Evolutionary conservation across 2,329 filamentous ascomycete genomes (phyloP).

Genomic region (Pseudocercospora ulei): DNA sequence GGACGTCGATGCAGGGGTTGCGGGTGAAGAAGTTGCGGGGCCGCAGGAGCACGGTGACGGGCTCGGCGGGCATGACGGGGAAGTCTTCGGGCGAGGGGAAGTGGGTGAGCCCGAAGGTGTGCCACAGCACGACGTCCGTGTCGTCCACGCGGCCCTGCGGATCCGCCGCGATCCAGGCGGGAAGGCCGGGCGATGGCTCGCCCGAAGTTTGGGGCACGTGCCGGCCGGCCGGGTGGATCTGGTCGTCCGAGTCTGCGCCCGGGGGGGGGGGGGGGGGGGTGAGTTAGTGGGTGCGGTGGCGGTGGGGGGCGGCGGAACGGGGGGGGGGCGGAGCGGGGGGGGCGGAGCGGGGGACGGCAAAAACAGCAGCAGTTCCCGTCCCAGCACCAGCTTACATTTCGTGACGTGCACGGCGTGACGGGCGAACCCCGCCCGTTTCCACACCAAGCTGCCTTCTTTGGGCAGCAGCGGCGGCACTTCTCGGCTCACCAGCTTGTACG

Average conservation of each 20-base stretch:
- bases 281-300: not conserved
- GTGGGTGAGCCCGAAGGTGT: conserved; percentile 84
- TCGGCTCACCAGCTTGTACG: conserved; percentile 81
- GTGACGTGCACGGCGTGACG: conserved; percentile 82
- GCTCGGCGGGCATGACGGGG: conserved; percentile 63
- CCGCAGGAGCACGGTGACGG: conserved; percentile 54
- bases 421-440: conserved; percentile 82
- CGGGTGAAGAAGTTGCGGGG: conserved; percentile 73
- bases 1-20: conserved; percentile 73
- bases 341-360: not conserved
- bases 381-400: conserved; percentile 75
- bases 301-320: not conserved
- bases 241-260: conserved; percentile 65
- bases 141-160: conserved; percentile 62
- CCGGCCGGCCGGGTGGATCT: conserved; percentile 74
- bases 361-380: too few relatives aligned
- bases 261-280: conserved; percentile 8
- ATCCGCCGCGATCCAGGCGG: conserved; percentile 63
- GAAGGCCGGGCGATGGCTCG: conserved; percentile 61
- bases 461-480: conserved; percentile 71
- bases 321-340: not conserved
- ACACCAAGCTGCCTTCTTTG: conserved; percentile 70
- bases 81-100: conserved; percentile 86
- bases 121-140: conserved; percentile 82
- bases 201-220: conserved; percentile 84